These are phyloP conservation scores for Cytospora schulzeri DNA, from an alignment of 2,329 filamentous ascomycete species.

Conservation along the genomic window DNA sequence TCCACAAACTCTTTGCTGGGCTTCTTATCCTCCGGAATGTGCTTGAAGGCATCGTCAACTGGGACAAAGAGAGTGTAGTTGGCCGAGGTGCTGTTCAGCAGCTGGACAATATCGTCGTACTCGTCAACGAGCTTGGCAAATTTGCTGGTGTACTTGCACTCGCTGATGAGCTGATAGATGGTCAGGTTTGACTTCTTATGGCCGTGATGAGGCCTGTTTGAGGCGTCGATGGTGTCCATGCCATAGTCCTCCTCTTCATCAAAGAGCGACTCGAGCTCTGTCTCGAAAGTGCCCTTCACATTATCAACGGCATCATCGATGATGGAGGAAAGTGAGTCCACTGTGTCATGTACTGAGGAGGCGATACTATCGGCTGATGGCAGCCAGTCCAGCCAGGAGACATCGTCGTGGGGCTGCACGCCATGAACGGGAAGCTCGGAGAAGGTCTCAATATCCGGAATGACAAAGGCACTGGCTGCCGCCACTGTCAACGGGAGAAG, in stretches of 20 bases:
- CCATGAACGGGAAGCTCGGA: slow-evolving; percentile 29
- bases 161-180: slow-evolving; percentile 77
- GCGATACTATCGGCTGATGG: slow-evolving; percentile 26
- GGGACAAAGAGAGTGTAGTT: slow-evolving; percentile 86
- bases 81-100: slow-evolving; percentile 72
- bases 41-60: slow-evolving; percentile 72
- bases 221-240: slow-evolving; percentile 6
- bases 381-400: slow-evolving; percentile 28
- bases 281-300: slow-evolving; percentile 22
- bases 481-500: slow-evolving; percentile 28
- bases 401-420: slow-evolving; percentile 21
- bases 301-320: slow-evolving; percentile 26
- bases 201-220: slow-evolving; percentile 20
- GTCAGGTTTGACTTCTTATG: slow-evolving; percentile 63
- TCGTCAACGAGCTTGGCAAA: slow-evolving; percentile 76
- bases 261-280: slow-evolving; percentile 36
- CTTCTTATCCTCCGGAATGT: slow-evolving; percentile 57
- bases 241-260: slow-evolving; percentile 32
- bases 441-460: slow-evolving; percentile 29
- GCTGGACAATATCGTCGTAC: slow-evolving; percentile 69
- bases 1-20: slow-evolving; percentile 71
- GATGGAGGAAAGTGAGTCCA: slow-evolving; percentile 25
- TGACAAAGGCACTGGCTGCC: slow-evolving; percentile 31
- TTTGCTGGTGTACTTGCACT: slow-evolving; percentile 74
- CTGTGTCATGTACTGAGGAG: slow-evolving; percentile 20